Base-by-base conservation (phyloP, 306 rosid species). In the Cucumis hystrix region DNA sequence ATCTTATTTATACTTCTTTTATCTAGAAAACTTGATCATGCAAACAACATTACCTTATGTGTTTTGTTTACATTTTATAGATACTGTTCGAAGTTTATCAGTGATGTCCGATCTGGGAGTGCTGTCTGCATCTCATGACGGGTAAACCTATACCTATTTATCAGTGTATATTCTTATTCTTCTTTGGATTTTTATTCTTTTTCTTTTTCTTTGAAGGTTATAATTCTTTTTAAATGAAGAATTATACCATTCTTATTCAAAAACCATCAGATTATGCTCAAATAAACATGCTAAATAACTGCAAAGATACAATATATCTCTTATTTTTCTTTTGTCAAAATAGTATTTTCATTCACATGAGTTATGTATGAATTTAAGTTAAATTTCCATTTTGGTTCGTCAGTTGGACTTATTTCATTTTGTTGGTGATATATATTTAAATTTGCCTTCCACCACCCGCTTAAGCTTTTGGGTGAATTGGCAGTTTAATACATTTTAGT, bases 71-170 rank as follows among this genome's bases (percentile, higher is more conserved):
- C 43, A 35, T 43, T 79, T 39, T 85, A 80, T 93, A 95, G 99
- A 95, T 88, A 95, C 99, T 0, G 97, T 95, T 56, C 88, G 97
- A 83, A 87, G 93, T 72, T 87, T 95, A 88, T 93, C 96, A 52
- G 87, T 82, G 88, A 89, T 95, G 96, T 83, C 97, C 81, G 96
- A 78, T 79, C 60, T 95, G 83, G 98, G 98, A 75, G 78, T 95
- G 81, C 87, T 95, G 51, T 95, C 99, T 56, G 91, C 93, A 68
- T 95, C 99, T 52, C 99, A 95, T 81, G 99, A 95, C 84, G 96
- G 99, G 97, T 95, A 78, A 83, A 87, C 80, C 76, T 52, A 23
- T 56, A 35, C 76, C 76, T 71, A 12, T 71, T 71, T 49, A 47
- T 47, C 21, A 15, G 13, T 25, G 76, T 70, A 70, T 70, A 74